phyloP scores from a whole-genome alignment of 1,284 basidiomycete genomes.

The Cutaneotrichosporon sp. region DNA sequence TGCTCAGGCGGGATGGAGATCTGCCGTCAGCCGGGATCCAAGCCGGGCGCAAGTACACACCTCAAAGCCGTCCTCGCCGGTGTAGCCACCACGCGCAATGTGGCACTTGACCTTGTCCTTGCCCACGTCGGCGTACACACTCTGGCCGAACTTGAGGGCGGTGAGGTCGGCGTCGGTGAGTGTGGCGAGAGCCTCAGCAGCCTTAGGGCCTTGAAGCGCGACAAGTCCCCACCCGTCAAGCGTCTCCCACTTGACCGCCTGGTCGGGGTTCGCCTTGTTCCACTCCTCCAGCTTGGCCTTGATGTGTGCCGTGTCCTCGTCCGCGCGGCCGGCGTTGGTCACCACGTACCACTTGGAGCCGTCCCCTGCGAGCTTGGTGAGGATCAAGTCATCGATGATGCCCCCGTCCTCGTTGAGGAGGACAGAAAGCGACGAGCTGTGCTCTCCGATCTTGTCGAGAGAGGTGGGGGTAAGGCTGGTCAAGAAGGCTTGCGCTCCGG shows the following conservation, averaged over 20 bases:
- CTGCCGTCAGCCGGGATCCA: constrained; percentile 45
- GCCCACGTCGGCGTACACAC: constrained; percentile 67
- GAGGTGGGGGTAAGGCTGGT: constrained; percentile 80
- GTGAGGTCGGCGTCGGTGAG: constrained; percentile 66
- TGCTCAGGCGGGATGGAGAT: constrained; percentile 82
- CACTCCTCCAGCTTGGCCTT: constrained; percentile 63
- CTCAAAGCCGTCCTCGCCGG: constrained; percentile 98
- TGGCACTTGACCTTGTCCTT: constrained; percentile 66
- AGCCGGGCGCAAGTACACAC: constrained; percentile 49
- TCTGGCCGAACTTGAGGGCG: constrained; percentile 71
- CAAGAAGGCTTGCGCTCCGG: constrained; percentile 69
- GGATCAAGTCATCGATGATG: constrained; percentile 87
- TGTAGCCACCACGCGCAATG: constrained; percentile 94
- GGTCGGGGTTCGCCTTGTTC: constrained; percentile 59
- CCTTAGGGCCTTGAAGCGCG: constrained; percentile 85
- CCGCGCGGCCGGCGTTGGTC: constrained; percentile 86
- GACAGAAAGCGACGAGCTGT: constrained; percentile 76
- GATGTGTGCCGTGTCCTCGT: constrained; percentile 78
- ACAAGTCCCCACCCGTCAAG: constrained; percentile 83
- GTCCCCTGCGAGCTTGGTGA: constrained; percentile 69
- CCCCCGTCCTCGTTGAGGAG: constrained; percentile 83
- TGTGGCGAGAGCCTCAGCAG: constrained; percentile 69
- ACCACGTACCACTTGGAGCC: constrained; percentile 85
- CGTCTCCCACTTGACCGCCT: constrained; percentile 71
- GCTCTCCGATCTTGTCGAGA: constrained; percentile 62